A percentile compares a stretch with the other conserved stretches of the same genome.
phyloP scores from a whole-genome alignment of 371 early-diverging fungal genomes.

The Choanephora cucurbitarum region DNA sequence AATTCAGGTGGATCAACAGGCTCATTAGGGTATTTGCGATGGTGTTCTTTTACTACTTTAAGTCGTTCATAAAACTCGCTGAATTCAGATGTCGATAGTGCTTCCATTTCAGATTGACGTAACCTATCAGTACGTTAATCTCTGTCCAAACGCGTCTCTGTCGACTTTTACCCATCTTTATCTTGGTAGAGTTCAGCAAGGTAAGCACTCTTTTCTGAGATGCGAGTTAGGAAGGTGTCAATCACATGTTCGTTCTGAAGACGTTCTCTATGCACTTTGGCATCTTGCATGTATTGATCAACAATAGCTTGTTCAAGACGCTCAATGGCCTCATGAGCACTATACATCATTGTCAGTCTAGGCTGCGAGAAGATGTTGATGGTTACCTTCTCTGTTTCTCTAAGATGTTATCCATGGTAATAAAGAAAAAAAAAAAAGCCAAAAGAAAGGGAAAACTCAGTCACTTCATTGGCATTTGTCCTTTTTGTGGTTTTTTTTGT shows the following conservation, averaged over 20 bases:
- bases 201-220: constrained; percentile 64
- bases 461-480: background rate
- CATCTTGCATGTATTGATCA: constrained; percentile 73
- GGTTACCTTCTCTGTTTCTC: constrained; percentile 72
- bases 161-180: constrained; percentile 68
- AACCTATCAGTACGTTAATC: constrained; percentile 32
- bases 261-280: constrained; percentile 80
- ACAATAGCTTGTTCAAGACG: constrained; percentile 89
- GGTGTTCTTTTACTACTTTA: constrained; percentile 80
- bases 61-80: constrained; percentile 87
- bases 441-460: constrained; percentile 6
- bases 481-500: background rate
- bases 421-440: background rate
- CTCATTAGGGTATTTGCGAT: constrained; percentile 83
- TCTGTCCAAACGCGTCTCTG: constrained; percentile 1
- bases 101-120: constrained; percentile 73
- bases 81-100: constrained; percentile 77
- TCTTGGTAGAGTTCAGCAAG: constrained; percentile 74
- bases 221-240: constrained; percentile 69
- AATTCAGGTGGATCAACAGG: constrained; percentile 79
- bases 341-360: no score
- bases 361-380: no score
- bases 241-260: constrained; percentile 86
- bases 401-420: constrained; percentile 62
- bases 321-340: constrained; percentile 90